Base-by-base conservation (phyloP, 306 rosid genomes). In the Senna tora region DNA sequence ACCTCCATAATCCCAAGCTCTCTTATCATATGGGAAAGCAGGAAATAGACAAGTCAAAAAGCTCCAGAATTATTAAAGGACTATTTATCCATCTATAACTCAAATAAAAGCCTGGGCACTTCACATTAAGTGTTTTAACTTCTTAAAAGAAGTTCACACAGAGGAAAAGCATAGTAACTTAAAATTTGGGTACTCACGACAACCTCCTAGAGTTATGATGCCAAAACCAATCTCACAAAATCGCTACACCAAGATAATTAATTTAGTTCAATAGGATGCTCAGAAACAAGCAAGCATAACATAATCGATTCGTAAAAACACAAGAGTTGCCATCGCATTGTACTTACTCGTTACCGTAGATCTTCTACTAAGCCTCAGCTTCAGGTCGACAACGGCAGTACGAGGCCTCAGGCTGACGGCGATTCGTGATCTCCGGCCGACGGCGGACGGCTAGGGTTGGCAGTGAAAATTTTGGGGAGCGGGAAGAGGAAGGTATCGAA, bases 331-430 rank as follows among this genome's bases (percentile, higher is more conserved):
- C 33, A 8, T 10, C 17, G 45, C 28, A 58, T 49, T 77, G 41
- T 28, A 75, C 91, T 86, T 78, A 86, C 91, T 78, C 81, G 83
- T 89, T 82, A 70, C 91, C 95, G 88, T 86, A 86, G 77, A 89
- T 82, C 70, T 84, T 81, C 85, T 86, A 89, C 91, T 88, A 89
- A 72, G 88, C 86, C 50, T 88, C 93, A 51, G 90, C 93, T 21
- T 21, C 60, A 21, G 32, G 58, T 20, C 2, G 60, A 22, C 60
- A 30, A 5, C 60, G 60, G 12, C 36, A n/a, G 14, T 17, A 5
- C 58, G 9, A 14, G 30, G 58, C 0, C 33, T 21, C 58, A 39
- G 33, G 58, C 5, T 8, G 12, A 19, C 15, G 58, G 32, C 22
- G 34, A 12, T 17, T 4, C 58, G 9, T 22, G 30, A 30, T 1